phyloP scores from a whole-genome alignment of 2,329 filamentous ascomycete genomes.

The Colletotrichum sp. region DNA sequence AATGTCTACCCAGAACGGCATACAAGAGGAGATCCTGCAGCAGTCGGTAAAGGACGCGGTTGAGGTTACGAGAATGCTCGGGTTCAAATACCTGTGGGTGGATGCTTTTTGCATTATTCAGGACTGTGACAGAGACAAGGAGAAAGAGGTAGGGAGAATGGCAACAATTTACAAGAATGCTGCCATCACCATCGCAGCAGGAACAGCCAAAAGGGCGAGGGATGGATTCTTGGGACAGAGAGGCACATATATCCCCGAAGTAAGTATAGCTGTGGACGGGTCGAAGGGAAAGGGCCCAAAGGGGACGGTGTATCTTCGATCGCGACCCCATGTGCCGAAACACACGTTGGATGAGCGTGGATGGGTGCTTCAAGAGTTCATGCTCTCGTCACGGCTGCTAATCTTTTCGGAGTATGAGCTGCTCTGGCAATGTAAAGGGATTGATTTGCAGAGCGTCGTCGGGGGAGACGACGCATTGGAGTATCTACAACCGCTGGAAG shows the following conservation, averaged over 20 bases:
- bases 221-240: constrained; percentile 1
- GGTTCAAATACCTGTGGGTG: constrained; percentile 23
- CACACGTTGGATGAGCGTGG: constrained; percentile 19
- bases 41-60: constrained; percentile 18
- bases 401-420: constrained; percentile 22
- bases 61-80: background rate
- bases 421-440: constrained; percentile 22
- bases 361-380: constrained; percentile 24
- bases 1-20: background rate
- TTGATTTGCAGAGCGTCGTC: constrained; percentile 3
- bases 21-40: background rate
- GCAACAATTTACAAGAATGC: constrained; percentile 16
- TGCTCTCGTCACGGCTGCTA: constrained; percentile 23
- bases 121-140: constrained; percentile 18
- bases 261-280: background rate
- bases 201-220: background rate
- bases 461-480: background rate
- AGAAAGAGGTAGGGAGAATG: constrained; percentile 15
- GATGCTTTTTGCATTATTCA: constrained; percentile 24
- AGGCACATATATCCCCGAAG: background rate
- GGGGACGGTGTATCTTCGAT: background rate
- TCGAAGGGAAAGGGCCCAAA: background rate
- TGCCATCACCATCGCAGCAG: background rate
- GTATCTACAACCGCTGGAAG: constrained; percentile 5
- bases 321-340: background rate